Evolutionary conservation across 805 yeast genomes (phyloP), one percentile per base, ranked within the genome.

Genomic region (Myxozyma udenii): DNA sequence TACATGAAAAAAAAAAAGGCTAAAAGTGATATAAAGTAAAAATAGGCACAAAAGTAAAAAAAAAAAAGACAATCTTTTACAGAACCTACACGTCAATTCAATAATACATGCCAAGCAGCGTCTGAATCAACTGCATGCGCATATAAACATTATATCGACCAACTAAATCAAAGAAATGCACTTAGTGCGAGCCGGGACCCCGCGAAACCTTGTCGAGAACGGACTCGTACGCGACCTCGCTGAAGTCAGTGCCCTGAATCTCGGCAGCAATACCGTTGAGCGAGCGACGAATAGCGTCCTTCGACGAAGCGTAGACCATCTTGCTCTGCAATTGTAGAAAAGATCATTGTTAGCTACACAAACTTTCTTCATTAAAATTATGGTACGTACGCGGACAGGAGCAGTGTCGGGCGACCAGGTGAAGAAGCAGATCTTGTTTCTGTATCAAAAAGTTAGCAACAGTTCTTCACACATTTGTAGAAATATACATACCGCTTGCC

Each of bases 351-450:
- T 19, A 24, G 9, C 5, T 12, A 9, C 33, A 28, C 26, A 40
- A 5, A 14, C n/a, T 3, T 24, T 5, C n/a, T 2, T 16, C 28
- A 4, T 7, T 25, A 19, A 16, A 4, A 19, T n/a, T 19, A 21
- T 26, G 16, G 16, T 28, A 60, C 62, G 23, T 58, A 59, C 62
- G 26, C 95, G 85, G 66, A 93, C 83, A 57, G 93, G 88, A 49
- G 98, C 96, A 57, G 95, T 87, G 70, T 93, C 98, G 66, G 98
- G 98, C 58, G 97, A 83, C 98, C 98, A 93, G 62, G 93, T 86
- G 77, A 68, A 79, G 70, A 82, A 82, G 54, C 80, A 78, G 62
- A 82, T 79, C 78, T 82, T 82, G 67, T 78, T 74, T 70, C 80
- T 66, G n/a, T n/a, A 39, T n/a, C 38, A 18, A 14, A 18, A 14